These are phyloP conservation scores for Tripterygium wilfordii DNA, from an alignment of 177 flowering plant genomes.

Conservation along the genomic window DNA sequence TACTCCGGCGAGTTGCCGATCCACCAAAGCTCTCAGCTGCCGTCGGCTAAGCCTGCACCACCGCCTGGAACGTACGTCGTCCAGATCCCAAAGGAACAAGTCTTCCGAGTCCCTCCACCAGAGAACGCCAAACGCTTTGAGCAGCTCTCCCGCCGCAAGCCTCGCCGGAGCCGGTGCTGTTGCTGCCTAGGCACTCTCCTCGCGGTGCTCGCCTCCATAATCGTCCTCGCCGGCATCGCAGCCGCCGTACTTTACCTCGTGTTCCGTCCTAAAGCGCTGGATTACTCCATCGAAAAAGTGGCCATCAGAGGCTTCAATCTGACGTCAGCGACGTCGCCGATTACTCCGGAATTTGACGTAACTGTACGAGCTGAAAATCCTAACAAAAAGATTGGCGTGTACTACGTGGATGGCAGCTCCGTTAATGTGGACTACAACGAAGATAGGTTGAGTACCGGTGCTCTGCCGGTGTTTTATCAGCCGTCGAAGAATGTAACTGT, in stretches of 20 bases:
- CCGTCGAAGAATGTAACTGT: conserved; percentile 67
- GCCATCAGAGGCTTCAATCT: conserved; percentile 53
- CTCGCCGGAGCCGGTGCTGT: conserved; percentile 29
- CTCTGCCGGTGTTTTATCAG: conserved; percentile 64
- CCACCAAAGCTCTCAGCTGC: conserved; percentile 14
- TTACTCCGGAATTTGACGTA: conserved; percentile 63
- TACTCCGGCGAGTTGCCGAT: too few species aligned
- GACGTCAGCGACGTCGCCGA: conserved; percentile 3
- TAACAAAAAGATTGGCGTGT: conserved; percentile 60
- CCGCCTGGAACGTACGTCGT: conserved; percentile 69
- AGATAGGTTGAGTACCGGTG: conserved; percentile 40
- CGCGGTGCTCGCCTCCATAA: conserved; percentile 9
- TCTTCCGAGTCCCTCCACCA: conserved; percentile 77
- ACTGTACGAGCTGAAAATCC: conserved; percentile 58
- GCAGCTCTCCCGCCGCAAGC: conserved; percentile 19
- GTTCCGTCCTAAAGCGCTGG: conserved; percentile 45
- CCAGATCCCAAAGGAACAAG: conserved; percentile 82
- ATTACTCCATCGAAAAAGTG: conserved; percentile 44
- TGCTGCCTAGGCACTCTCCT: conserved; percentile 30
- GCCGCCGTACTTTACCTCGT: conserved; percentile 67
- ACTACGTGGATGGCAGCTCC: conserved; percentile 51
- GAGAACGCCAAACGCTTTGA: conserved; percentile 43
- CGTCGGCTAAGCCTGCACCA: conserved; percentile 25
- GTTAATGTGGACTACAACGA: conserved; percentile 36
- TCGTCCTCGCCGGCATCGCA: conserved; percentile 27